Percentiles rank a stretch among this genome's conserved stretches.
These are phyloP conservation scores for Leccinum subtestaceum DNA, from an alignment of 768 basidiomycete genomes.

Conservation along the genomic window DNA sequence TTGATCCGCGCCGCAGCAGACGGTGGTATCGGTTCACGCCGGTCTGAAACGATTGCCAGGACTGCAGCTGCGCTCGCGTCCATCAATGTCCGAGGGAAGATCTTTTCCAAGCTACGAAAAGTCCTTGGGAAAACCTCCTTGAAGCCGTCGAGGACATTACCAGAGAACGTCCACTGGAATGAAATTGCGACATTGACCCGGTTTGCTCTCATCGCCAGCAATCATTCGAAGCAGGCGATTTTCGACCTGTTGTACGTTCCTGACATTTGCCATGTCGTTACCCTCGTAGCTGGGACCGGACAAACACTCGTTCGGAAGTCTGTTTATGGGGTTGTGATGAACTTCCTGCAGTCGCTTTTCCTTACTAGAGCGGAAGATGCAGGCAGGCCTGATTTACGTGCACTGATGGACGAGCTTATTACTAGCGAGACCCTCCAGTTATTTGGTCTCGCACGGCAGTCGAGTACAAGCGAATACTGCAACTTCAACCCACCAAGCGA, in stretches of 20 bases:
- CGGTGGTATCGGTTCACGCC: constrained; percentile 69
- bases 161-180: constrained; percentile 73
- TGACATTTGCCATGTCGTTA: constrained; percentile 77
- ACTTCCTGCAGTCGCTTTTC: constrained; percentile 76
- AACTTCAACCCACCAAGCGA: constrained; percentile 53
- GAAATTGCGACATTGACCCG: constrained; percentile 81
- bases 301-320: constrained; percentile 72
- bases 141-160: constrained; percentile 57
- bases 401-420: constrained; percentile 60
- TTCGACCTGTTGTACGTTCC: constrained; percentile 79
- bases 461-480: constrained; percentile 66
- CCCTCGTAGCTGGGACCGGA: constrained; percentile 74
- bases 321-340: constrained; percentile 78
- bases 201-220: constrained; percentile 68
- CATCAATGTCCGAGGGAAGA: constrained; percentile 72
- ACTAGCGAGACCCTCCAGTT: constrained; percentile 55
- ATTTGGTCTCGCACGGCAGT: constrained; percentile 70
- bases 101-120: constrained; percentile 78
- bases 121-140: constrained; percentile 71
- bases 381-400: constrained; percentile 54
- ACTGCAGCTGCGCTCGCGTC: constrained; percentile 73
- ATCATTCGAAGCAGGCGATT: constrained; percentile 58
- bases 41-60: constrained; percentile 74
- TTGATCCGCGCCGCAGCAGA: constrained; percentile 80
- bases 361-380: constrained; percentile 57